Evolutionary conservation across 768 basidiomycete genomes (phyloP), one percentile per base, ranked within the genome.

Genomic region (Phylloporus sp.): DNA sequence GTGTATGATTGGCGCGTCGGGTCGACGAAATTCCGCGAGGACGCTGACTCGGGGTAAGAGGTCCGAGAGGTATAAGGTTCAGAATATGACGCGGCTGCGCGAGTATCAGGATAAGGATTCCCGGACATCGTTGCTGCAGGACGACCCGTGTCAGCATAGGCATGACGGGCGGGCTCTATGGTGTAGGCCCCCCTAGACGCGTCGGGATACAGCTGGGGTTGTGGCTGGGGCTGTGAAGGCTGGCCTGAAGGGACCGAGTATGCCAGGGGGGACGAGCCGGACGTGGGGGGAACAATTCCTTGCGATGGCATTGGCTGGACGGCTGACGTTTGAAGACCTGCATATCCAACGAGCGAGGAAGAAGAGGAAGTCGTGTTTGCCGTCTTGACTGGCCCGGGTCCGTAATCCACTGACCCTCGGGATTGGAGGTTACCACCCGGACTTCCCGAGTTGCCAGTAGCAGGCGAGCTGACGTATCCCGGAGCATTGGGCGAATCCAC

Each of bases 361-460:
- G 63, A 40, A 46, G 62, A 23, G 36, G n/a, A n/a, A n/a, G n/a
- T n/a, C n/a, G 52, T 37, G 46, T 26, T 44, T 44, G 55, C 37
- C n/a, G 44, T 51, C 50, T 52, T 59, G 44, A 58, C 44, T 18
- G 60, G 48, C 33, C 34, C 44, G 15, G 38, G 41, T 31, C 60
- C 58, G 39, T 61, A 64, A 46, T 64, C 63, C 22, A 49, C 39
- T 17, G 63, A 64, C 24, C 55, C 53, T 33, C 64, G 59, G 22
- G 57, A 52, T 21, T 58, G 61, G n/a, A 44, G n/a, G 26, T 33
- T 46, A 23, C 26, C 46, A 21, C 56, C 59, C 41, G 81, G 81
- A 58, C 81, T 83, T 15, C 80, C 72, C 46, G 80, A 77, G 56
- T 70, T 76, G 4, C 79, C 78, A 48, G 76, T 78, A 26, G 79